Evolutionary conservation across 257 asterid species (phyloP), one percentile per base, ranked within the genome.

Genomic region (Plectranthus barbatus): DNA sequence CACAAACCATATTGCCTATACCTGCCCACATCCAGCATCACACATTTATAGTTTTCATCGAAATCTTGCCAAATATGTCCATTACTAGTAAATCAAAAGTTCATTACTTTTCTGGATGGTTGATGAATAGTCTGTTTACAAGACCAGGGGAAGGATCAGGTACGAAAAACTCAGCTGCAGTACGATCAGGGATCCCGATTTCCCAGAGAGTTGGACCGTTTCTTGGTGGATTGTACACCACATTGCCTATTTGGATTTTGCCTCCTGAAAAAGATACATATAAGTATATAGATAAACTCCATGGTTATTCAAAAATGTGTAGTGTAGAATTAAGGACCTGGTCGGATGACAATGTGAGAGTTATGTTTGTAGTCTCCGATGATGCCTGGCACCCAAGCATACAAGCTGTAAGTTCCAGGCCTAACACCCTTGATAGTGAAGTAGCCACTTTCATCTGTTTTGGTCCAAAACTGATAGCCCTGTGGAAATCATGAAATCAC

Each of bases 401-500:
- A 83, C 49, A 87, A 46, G 19, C 55, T 80, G 60, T 90, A 90
- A 20, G 36, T 77, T 11, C 82, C 85, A 8, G 81, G 62, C 40
- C 82, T 61, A 24, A 87, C 68, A 13, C 61, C 56, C 5, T 13
- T 59, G 31, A 87, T 83, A 0, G 55, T 66, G 55, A 87, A 90
- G 40, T 69, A 19, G 15, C 95, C 97, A n/a, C 2, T 47, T 37
- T 69, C 62, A 57, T 83, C 80, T 0, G 86, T 69, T 70, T 36
- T 72, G 10, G 64, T 70, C 97, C 97, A 87, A 54, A 90, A 90
- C 73, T 90, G 97, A 66, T 90, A 87, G 14, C 86, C 91, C 95
- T 87, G 64, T 2, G 3, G 0, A 0, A 0, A 10, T 9, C 1
- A 9, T 7, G 17, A 9, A 10, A 41, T 41, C 7, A 4, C 12